phyloP scores from a whole-genome alignment of 176 grass and related monocot species.

The Oryza longistaminata region DNA sequence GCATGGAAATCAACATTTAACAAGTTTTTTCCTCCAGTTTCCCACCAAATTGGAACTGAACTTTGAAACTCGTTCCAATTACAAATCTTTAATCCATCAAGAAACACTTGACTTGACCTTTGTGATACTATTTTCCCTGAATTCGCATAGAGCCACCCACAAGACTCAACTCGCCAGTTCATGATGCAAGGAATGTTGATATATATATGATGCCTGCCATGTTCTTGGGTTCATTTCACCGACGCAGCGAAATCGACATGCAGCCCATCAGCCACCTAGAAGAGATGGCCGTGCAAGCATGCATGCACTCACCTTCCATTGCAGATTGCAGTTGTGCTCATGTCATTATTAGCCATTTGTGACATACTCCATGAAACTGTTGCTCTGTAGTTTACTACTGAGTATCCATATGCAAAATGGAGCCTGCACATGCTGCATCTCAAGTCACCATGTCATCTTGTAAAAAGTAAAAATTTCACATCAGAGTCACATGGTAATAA shows the following conservation, averaged over 20 bases:
- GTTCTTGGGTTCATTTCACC: background rate
- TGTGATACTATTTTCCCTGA: background rate
- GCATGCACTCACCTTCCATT: background rate
- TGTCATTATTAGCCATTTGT: background rate
- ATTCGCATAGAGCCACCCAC: background rate
- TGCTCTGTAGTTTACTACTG: background rate
- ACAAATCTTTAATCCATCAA: background rate
- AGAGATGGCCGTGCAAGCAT: background rate
- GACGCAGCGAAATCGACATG: slow-evolving; percentile 16
- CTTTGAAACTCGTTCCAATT: background rate
- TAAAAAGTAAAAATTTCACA: background rate
- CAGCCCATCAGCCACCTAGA: slow-evolving; percentile 18
- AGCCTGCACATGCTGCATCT: slow-evolving; percentile 1
- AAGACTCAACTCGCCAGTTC: background rate
- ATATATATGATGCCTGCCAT: slow-evolving; percentile 20
- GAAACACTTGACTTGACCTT: background rate
- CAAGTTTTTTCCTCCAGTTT: background rate
- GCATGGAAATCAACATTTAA: background rate
- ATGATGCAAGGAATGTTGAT: slow-evolving; percentile 19
- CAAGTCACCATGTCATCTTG: slow-evolving; percentile 2
- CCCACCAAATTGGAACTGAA: background rate
- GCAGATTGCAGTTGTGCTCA: background rate
- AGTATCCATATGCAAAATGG: background rate
- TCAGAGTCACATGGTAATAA: slow-evolving; percentile 14
- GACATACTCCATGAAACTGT: background rate